phyloP scores from a whole-genome alignment of 2,329 filamentous ascomycete genomes.

The Monilinia laxa region DNA sequence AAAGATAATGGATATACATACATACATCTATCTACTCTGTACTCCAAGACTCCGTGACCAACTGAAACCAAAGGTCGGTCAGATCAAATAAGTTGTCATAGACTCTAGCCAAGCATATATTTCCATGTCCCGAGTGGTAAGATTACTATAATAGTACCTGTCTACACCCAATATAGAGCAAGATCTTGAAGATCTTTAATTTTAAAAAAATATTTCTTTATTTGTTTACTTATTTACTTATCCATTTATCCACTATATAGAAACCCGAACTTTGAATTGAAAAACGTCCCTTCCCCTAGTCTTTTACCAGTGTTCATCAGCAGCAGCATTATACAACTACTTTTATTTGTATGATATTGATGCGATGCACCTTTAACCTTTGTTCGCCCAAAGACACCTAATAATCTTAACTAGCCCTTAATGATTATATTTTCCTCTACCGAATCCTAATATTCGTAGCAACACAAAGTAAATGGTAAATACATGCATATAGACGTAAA shows the following conservation, averaged over 20 bases:
- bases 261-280: conserved; percentile 5
- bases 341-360: neutral
- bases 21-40: neutral
- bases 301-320: conserved; percentile 5
- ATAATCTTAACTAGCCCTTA: neutral
- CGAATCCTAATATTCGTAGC: too few relatives aligned
- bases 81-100: neutral
- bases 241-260: too few relatives aligned
- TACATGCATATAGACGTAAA: too few relatives aligned
- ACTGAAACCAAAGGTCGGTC: conserved; percentile 6
- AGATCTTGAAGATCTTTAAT: too few relatives aligned
- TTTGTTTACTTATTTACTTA: too few relatives aligned
- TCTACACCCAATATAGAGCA: neutral
- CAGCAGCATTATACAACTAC: conserved; percentile 12
- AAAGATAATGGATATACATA: neutral
- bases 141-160: neutral
- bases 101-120: neutral
- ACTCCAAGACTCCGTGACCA: neutral
- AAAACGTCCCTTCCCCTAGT: neutral
- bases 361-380: neutral
- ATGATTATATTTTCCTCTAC: neutral
- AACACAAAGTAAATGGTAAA: too few relatives aligned
- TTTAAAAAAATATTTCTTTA: neutral
- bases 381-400: too few relatives aligned
- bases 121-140: conserved; percentile 7